Conservation (phyloP, 805 yeast species). For the Ogataea ramenticola region DNA sequence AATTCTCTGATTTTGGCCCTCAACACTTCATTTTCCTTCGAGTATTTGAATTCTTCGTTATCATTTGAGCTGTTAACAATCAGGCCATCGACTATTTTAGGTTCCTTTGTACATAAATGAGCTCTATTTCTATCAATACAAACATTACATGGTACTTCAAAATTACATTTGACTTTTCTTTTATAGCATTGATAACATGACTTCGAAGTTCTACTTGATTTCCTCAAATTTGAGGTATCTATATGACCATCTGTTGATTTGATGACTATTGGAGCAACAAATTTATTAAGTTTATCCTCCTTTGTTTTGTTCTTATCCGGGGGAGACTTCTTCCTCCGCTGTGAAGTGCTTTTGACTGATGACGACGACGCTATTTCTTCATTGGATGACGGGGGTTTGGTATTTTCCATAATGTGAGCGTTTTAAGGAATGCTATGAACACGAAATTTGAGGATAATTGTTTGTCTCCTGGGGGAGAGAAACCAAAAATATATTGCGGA, state of each 20-base stretch:
- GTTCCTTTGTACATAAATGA: slow-evolving; percentile 26
- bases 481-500: too few relatives aligned
- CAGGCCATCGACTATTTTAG: slow-evolving; percentile 26
- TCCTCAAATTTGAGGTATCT: slow-evolving; percentile 14
- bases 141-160: slow-evolving; percentile 37
- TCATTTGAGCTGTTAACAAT: slow-evolving; percentile 17
- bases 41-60: slow-evolving; percentile 16
- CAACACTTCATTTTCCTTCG: slow-evolving; percentile 22
- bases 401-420: too few relatives aligned
- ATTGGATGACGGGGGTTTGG: too few relatives aligned
- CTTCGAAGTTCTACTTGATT: slow-evolving; percentile 28
- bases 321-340: too few relatives aligned
- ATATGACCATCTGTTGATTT: not conserved
- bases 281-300: not conserved
- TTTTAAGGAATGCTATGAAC: too few relatives aligned
- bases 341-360: too few relatives aligned
- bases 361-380: too few relatives aligned
- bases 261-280: not conserved
- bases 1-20: slow-evolving; percentile 19
- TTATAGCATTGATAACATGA: slow-evolving; percentile 41
- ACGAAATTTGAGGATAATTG: too few relatives aligned
- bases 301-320: not conserved
- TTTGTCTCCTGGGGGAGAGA: too few relatives aligned
- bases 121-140: slow-evolving; percentile 29
- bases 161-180: slow-evolving; percentile 43